phyloP scores from a whole-genome alignment of 345 rosid genomes.

The Aquilaria yunnanensis region DNA sequence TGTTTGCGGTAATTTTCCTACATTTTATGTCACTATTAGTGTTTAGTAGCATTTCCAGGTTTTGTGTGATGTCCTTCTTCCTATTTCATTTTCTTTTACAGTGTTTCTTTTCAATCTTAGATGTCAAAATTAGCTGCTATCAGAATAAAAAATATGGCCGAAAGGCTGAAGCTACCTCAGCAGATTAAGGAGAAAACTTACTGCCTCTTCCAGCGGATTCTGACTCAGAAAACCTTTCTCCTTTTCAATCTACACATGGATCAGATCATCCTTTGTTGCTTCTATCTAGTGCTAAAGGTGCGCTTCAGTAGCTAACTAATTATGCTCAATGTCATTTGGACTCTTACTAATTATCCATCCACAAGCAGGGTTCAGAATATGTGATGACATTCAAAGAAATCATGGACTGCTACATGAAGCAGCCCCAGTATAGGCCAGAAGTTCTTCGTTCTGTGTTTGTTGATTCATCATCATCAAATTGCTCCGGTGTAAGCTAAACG shows the following conservation, averaged over 20 bases:
- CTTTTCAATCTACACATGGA: constrained; percentile 79
- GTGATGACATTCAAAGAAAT: constrained; percentile 78
- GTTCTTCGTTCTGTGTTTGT: constrained; percentile 82
- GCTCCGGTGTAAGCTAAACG: constrained; percentile 41
- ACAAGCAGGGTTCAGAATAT: constrained; percentile 74
- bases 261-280: constrained; percentile 83
- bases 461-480: constrained; percentile 54
- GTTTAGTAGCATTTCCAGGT: too few species aligned
- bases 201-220: constrained; percentile 62
- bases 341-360: constrained; percentile 9
- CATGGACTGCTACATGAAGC: constrained; percentile 80
- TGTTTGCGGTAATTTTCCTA: too few species aligned
- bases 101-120: constrained; percentile 25
- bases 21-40: too few species aligned
- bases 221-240: constrained; percentile 52
- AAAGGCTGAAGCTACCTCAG: constrained; percentile 69
- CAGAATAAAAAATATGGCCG: constrained; percentile 77
- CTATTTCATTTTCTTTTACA: constrained; percentile 6
- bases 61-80: not conserved
- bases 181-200: constrained; percentile 68
- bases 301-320: constrained; percentile 9
- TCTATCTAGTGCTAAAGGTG: constrained; percentile 82
- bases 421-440: constrained; percentile 90
- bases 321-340: constrained; percentile 16
- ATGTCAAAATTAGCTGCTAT: constrained; percentile 82